Conservation (phyloP, 768 basidiomycete species). For the Astraeus odoratus region DNA sequence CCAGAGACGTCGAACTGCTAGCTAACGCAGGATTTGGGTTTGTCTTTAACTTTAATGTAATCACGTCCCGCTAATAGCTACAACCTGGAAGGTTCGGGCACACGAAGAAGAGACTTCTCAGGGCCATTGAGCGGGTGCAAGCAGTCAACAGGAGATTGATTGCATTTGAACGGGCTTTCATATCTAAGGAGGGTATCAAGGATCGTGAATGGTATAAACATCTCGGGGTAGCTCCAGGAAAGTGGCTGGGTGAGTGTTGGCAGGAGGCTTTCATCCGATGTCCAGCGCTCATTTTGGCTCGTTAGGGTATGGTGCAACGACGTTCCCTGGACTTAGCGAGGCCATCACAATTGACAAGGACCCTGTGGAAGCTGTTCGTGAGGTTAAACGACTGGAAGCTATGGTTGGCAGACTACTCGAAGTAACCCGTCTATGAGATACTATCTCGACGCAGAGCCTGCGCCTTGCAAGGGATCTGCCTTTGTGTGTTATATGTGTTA, state of each 20-base stretch:
- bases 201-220: slow-evolving; percentile 81
- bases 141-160: slow-evolving; percentile 56
- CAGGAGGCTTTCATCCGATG: not conserved
- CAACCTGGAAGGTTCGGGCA: slow-evolving; percentile 18
- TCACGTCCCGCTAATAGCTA: slow-evolving; percentile 1
- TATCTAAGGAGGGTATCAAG: slow-evolving; percentile 67
- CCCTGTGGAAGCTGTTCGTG: slow-evolving; percentile 49
- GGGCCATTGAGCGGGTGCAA: slow-evolving; percentile 52
- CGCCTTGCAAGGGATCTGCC: too few relatives aligned
- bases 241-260: slow-evolving; percentile 68
- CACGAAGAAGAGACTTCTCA: slow-evolving; percentile 39
- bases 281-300: not conserved
- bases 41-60: not conserved
- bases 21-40: slow-evolving; percentile 7
- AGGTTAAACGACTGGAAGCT: slow-evolving; percentile 51
- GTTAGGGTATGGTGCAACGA: slow-evolving; percentile 73
- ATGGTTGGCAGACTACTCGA: slow-evolving; percentile 48
- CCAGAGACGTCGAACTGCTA: slow-evolving; percentile 4
- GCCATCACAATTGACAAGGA: slow-evolving; percentile 67
- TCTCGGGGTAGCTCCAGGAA: slow-evolving; percentile 76
- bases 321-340: slow-evolving; percentile 75
- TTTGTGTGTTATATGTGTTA: too few relatives aligned
- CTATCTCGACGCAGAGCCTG: too few relatives aligned
- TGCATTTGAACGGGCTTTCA: slow-evolving; percentile 70
- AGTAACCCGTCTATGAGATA: slow-evolving; percentile 13